These are phyloP conservation scores for Monosporozyma unispora DNA, from an alignment of 805 yeast genomes.

Conservation along the genomic window DNA sequence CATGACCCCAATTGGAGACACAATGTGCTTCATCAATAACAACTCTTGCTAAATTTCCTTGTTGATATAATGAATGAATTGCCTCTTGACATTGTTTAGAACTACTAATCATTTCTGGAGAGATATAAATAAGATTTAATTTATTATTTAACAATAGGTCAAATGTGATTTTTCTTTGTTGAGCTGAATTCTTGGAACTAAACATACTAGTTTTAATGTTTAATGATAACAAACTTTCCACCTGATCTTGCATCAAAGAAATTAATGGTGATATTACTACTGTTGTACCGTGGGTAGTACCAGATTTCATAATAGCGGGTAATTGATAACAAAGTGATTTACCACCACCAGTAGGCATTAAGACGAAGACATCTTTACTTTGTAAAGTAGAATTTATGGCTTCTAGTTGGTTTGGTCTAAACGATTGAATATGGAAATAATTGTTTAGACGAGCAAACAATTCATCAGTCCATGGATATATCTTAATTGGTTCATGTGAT, in stretches of 20 bases:
- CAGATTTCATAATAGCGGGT: constrained; percentile 76
- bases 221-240: constrained; percentile 59
- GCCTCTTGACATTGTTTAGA: constrained; percentile 60
- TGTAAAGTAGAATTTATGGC: constrained; percentile 70
- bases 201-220: constrained; percentile 81
- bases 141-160: constrained; percentile 55
- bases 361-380: constrained; percentile 83
- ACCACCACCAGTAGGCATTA: constrained; percentile 99
- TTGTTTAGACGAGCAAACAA: constrained; percentile 47
- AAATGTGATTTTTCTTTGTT: constrained; percentile 55
- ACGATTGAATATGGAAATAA: constrained; percentile 54
- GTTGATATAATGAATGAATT: constrained; percentile 47
- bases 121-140: constrained; percentile 70
- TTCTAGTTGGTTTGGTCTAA: constrained; percentile 77
- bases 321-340: constrained; percentile 91
- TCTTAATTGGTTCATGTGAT: background rate
- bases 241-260: constrained; percentile 96
- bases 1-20: constrained; percentile 98
- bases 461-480: constrained; percentile 56
- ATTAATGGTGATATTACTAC: constrained; percentile 90
- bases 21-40: constrained; percentile 98
- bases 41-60: constrained; percentile 61
- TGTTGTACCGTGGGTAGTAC: constrained; percentile 73
- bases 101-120: constrained; percentile 89
- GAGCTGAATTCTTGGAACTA: constrained; percentile 60